Base-by-base conservation (phyloP, 208 protist genomes). In the Leishmania guyanensis region DNA sequence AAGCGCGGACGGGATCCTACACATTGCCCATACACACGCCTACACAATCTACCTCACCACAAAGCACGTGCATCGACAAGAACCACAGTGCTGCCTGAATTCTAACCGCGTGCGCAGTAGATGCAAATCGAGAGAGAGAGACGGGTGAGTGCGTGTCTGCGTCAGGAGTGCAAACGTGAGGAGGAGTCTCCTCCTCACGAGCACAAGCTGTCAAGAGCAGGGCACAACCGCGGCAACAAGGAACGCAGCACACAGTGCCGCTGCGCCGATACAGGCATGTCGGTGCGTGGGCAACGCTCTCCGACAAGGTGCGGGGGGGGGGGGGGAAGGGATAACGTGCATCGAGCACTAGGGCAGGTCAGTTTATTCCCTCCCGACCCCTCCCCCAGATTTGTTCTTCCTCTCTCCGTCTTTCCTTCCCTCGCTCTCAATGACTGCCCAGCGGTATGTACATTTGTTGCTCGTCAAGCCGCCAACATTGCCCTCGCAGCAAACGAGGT, bases 401-500 rank as follows among this genome's bases (percentile, higher is more conserved):
- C 65, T 68, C 62, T 33, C 46, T 50, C 50, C 39, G 20, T 39
- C 76, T 20, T 8, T 54, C 22, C 3, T 54, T 22, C 26, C 8
- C 64, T 48, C 46, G 54, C 48, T 58, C 62, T 26, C 46, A n/a
- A 75, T 39, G 12, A 62, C 4, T 71, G 58, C 50, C 5, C 58
- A n/a, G 3, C 33, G 71, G 0, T 71, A 72, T 77, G 66, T 73
- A 73, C 69, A 73, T 75, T 48, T 8, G 20, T 43, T 51, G 22
- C 33, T 12, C 46, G 53, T 20, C 9, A 51, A 8, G 29, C 12
- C 9, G 2, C 5, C 29, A 46, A 26, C 48, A 4, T 51, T 36
- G 39, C 22, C 46, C 46, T n/a, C 22, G 22, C 12, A 9, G 43
- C 26, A 16, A 8, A 10, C 29, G 8, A 3, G 17, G 43, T 66